These are phyloP conservation scores for Clonostachys sp. DNA, from an alignment of 2,329 filamentous ascomycete species.

Conservation along the genomic window DNA sequence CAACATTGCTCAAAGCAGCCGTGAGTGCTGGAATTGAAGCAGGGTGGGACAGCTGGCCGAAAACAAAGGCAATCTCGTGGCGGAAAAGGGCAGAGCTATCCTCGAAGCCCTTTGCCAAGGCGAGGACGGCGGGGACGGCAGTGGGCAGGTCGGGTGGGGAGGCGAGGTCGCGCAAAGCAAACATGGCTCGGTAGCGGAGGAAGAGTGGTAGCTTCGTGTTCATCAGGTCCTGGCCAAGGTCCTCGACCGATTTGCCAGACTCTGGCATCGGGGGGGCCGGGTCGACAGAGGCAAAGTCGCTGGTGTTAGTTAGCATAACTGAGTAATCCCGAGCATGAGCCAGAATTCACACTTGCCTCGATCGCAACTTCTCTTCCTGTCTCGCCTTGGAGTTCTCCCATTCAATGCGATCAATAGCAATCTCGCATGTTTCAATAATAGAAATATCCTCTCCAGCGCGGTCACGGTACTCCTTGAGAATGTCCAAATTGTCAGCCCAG, in stretches of 20 bases:
- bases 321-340: background rate
- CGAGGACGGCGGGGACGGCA: slow-evolving; percentile 79
- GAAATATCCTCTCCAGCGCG: slow-evolving; percentile 71
- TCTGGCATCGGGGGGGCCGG: slow-evolving; percentile 85
- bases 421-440: slow-evolving; percentile 93
- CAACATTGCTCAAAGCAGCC: slow-evolving; percentile 68
- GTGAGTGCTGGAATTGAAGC: slow-evolving; percentile 92
- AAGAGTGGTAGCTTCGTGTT: slow-evolving; percentile 79
- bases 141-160: slow-evolving; percentile 90
- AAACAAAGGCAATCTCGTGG: slow-evolving; percentile 97
- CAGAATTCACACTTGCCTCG: slow-evolving; percentile 57
- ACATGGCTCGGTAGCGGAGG: slow-evolving; percentile 95
- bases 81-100: slow-evolving; percentile 91
- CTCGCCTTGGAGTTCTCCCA: slow-evolving; percentile 80
- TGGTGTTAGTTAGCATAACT: slow-evolving; percentile 33
- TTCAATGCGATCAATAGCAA: slow-evolving; percentile 88
- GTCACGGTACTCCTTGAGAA: slow-evolving; percentile 72
- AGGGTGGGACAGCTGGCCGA: slow-evolving; percentile 91
- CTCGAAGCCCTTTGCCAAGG: slow-evolving; percentile 78
- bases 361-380: slow-evolving; percentile 71
- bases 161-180: slow-evolving; percentile 88
- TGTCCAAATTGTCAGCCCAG: slow-evolving; percentile 64
- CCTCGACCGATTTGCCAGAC: slow-evolving; percentile 62
- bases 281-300: slow-evolving; percentile 93
- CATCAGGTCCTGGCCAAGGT: slow-evolving; percentile 73